Evolutionary conservation across 2,329 filamentous ascomycete species (phyloP).

Genomic region (Ascochyta pisi): DNA sequence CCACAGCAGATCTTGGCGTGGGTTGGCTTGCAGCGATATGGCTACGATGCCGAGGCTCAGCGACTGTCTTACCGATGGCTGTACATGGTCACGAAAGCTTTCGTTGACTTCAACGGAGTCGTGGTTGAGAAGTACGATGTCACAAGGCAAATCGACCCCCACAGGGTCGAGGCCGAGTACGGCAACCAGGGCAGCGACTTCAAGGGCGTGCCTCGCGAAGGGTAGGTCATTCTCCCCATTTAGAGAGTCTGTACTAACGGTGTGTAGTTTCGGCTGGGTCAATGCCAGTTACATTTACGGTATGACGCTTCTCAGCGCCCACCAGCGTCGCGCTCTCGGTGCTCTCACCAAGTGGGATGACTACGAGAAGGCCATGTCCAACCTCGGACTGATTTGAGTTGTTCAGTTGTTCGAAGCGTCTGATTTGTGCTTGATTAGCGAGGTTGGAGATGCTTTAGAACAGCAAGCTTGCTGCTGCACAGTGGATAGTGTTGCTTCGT

Average conservation of each 20-base stretch:
- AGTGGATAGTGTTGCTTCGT: constrained; percentile 6
- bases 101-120: constrained; percentile 97
- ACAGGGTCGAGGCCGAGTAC: constrained; percentile 95
- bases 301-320: constrained; percentile 83
- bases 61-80: constrained; percentile 94
- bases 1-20: constrained; percentile 98
- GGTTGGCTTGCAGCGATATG: constrained; percentile 90
- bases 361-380: constrained; percentile 71
- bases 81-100: constrained; percentile 98
- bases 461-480: constrained; percentile 3
- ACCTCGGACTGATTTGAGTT: constrained; percentile 37
- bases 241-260: constrained; percentile 30
- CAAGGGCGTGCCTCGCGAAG: constrained; percentile 93
- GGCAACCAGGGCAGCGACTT: constrained; percentile 96
- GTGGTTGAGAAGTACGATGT: constrained; percentile 99
- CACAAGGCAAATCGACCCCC: constrained; percentile 85
- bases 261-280: constrained; percentile 89
- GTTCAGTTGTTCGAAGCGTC: not conserved
- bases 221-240: constrained; percentile 65
- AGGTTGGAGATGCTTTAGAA: not conserved
- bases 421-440: constrained; percentile 1
- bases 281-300: constrained; percentile 98
- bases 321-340: constrained; percentile 87
- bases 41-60: constrained; percentile 88
- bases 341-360: constrained; percentile 86